Percentiles rank a stretch among this genome's conserved stretches.
phyloP scores from a whole-genome alignment of 129 eudicot genomes.

The Pseudognaphalium luteoalbum region DNA sequence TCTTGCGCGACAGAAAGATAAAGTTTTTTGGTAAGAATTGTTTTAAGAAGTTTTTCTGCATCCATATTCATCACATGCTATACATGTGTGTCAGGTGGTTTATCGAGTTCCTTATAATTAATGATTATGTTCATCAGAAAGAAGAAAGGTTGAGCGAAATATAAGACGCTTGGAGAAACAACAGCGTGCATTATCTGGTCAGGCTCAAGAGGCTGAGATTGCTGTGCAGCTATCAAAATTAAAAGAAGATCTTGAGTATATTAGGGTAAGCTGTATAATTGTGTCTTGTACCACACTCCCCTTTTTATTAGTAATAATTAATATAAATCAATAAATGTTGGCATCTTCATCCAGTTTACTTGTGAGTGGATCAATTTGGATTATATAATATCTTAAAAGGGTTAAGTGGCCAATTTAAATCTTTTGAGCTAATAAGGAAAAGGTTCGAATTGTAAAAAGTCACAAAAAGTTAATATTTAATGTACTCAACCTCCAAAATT shows the following conservation, averaged over 20 bases:
- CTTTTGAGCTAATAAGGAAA: background rate
- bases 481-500: background rate
- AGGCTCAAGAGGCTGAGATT: slow-evolving; percentile 65
- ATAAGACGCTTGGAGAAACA: slow-evolving; percentile 85
- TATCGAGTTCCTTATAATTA: background rate
- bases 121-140: slow-evolving; percentile 47
- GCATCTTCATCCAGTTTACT: background rate
- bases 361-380: background rate
- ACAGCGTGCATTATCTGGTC: slow-evolving; percentile 68
- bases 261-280: slow-evolving; percentile 53
- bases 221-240: slow-evolving; percentile 65
- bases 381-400: background rate
- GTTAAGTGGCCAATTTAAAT: background rate
- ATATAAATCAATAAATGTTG: background rate
- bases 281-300: background rate
- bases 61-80: background rate
- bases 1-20: slow-evolving; percentile 74
- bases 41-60: background rate
- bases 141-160: slow-evolving; percentile 87
- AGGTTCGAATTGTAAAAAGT: background rate
- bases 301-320: slow-evolving; percentile 4
- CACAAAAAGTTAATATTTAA: background rate
- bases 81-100: background rate
- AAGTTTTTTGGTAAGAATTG: slow-evolving; percentile 75
- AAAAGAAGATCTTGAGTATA: slow-evolving; percentile 97